Conservation (phyloP, 768 basidiomycete species). For the Phaeotremella skinneri region DNA sequence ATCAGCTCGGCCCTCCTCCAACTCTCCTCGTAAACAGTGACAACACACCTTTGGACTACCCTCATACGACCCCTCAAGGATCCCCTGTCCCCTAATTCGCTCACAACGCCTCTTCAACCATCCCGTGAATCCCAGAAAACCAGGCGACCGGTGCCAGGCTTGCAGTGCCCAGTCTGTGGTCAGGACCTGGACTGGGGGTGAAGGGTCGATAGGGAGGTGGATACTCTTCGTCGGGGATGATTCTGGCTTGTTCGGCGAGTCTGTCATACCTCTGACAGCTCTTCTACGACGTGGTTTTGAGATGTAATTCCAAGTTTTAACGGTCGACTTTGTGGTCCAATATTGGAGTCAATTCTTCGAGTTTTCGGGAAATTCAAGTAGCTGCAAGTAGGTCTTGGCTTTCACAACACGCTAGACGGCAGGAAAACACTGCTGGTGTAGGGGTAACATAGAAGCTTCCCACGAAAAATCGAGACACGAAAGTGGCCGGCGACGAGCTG, state of each 20-base stretch:
- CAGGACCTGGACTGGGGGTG: slow-evolving; percentile 25
- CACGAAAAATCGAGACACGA: no score
- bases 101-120: slow-evolving; percentile 76
- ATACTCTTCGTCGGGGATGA: not conserved
- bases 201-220: slow-evolving; percentile 20
- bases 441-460: slow-evolving; percentile 8
- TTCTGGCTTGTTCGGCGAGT: not conserved
- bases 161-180: slow-evolving; percentile 58
- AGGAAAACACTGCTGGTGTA: slow-evolving; percentile 13
- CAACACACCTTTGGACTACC: slow-evolving; percentile 48
- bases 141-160: slow-evolving; percentile 67
- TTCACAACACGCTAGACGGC: no score
- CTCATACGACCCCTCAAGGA: slow-evolving; percentile 55
- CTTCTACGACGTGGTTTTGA: no score
- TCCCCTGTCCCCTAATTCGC: slow-evolving; percentile 65
- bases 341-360: no score
- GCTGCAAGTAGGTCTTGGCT: no score
- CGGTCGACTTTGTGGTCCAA: not conserved
- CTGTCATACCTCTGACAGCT: no score
- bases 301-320: not conserved
- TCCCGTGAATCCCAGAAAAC: slow-evolving; percentile 69
- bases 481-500: not conserved
- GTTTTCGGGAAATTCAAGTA: no score
- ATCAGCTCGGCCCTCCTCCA: slow-evolving; percentile 16
- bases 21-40: not conserved